Base-by-base conservation (phyloP, 371 early-diverging fungal species). In the Circinella umbellata region DNA sequence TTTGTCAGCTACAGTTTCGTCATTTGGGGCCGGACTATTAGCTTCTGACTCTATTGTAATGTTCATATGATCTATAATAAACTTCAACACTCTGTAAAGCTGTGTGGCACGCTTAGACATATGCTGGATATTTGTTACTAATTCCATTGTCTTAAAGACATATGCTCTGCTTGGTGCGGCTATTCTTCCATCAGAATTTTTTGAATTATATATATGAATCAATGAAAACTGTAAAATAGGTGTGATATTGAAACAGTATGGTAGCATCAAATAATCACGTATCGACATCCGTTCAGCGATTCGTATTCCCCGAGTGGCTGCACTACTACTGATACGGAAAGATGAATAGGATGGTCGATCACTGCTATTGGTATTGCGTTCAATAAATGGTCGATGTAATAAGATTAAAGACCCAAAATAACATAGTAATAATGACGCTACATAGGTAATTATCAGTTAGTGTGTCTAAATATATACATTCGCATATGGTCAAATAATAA, bases 301-400 rank as follows among this genome's bases (percentile, higher is more conserved):
- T 0, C 76, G 76, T 4, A 81, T 76, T 27, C 80, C 80, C 35
- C 84, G 61, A 0, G 77, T 80, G 2, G 84, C 84, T 38, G 84
- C 84, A 72, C 81, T 81, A 4, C 77, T 80, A 67, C 84, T 76
- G 62, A 84, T 84, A 18, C 79, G 69, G 46, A 81, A 81, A 0
- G 84, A 84, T 3, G 80, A 78, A 46, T 80, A 84, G 0, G 80
- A 76, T 0, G 82, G 42, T 36, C 61, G 46, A 8, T 48, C 20
- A 27, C 57, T 49, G 3, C 11, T 57, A 8, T 60, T 67, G 59
- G 47, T 42, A 35, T 77, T 69, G 15, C 51, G 59, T 55, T 84
- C 84, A 63, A 84, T 84, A 65, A 84, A 84, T 2, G 81, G 80
- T 51, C 81, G 76, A 74, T 84, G 84, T 3, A 84, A 69, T n/a